phyloP scores from a whole-genome alignment of 352 stramenopile species.

The Paralagenidium karlingii region DNA sequence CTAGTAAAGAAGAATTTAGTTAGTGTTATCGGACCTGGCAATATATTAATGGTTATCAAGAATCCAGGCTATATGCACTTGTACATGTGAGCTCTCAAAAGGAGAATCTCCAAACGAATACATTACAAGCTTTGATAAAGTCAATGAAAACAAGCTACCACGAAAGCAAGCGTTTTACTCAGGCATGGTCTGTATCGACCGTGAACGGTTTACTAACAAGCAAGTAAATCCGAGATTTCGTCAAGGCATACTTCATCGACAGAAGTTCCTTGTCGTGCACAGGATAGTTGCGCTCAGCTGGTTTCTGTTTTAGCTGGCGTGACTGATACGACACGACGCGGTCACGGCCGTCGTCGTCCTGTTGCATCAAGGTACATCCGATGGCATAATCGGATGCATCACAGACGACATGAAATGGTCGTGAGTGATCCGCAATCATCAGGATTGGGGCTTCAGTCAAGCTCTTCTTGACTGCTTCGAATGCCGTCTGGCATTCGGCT shows the following conservation, averaged over 20 bases:
- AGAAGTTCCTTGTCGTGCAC: constrained; percentile 12
- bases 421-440: neutral
- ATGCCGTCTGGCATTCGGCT: neutral
- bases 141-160: too few relatives aligned
- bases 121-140: too few relatives aligned
- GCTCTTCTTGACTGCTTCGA: too few relatives aligned
- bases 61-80: too few relatives aligned
- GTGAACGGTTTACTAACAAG: constrained; percentile 9
- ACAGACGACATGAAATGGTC: constrained; percentile 1
- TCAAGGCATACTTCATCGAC: constrained; percentile 10
- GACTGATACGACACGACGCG: neutral
- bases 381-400: neutral
- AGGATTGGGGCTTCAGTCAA: neutral
- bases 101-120: too few relatives aligned
- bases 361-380: neutral
- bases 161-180: too few relatives aligned
- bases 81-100: too few relatives aligned
- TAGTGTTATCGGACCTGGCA: too few relatives aligned
- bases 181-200: constrained; percentile 16
- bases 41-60: too few relatives aligned
- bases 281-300: constrained; percentile 11
- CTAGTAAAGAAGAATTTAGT: too few relatives aligned
- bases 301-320: constrained; percentile 1
- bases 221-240: constrained; percentile 15
- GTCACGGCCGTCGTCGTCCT: neutral